phyloP scores from a whole-genome alignment of 2,329 filamentous ascomycete genomes.

The Ceratocystis cubensis region DNA sequence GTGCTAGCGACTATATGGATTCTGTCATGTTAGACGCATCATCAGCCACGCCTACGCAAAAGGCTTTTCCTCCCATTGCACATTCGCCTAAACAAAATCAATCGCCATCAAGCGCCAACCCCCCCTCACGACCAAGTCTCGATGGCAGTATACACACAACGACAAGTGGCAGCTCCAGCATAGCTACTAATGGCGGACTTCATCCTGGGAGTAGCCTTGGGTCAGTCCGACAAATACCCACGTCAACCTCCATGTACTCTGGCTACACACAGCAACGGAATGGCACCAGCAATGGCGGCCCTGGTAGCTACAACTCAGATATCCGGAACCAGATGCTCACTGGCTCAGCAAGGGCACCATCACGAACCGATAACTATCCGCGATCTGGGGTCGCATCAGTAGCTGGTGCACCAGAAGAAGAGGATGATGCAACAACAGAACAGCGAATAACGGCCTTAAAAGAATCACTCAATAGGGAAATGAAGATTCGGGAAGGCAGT shows the following conservation, averaged over 20 bases:
- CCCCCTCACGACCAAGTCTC: slow-evolving; percentile 23
- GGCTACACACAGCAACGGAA: slow-evolving; percentile 25
- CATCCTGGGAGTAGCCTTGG: slow-evolving; percentile 45
- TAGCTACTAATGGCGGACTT: slow-evolving; percentile 31
- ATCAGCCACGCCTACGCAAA: slow-evolving; percentile 42
- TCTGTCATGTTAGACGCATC: slow-evolving; percentile 38
- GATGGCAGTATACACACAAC: slow-evolving; percentile 43
- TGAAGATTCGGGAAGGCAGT: slow-evolving; percentile 95
- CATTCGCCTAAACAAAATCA: slow-evolving; percentile 24
- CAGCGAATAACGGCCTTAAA: slow-evolving; percentile 62
- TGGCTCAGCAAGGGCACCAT: slow-evolving; percentile 44
- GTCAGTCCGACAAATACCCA: slow-evolving; percentile 38
- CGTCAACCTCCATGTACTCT: slow-evolving; percentile 53
- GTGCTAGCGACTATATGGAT: slow-evolving; percentile 5
- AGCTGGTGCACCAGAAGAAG: slow-evolving; percentile 40
- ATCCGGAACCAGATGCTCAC: slow-evolving; percentile 59
- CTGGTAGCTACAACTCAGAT: slow-evolving; percentile 83
- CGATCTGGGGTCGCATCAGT: slow-evolving; percentile 16
- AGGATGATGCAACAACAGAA: slow-evolving; percentile 46
- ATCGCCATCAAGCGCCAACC: slow-evolving; percentile 31
- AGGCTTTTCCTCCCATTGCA: slow-evolving; percentile 31
- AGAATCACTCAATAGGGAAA: slow-evolving; percentile 83
- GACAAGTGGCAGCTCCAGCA: slow-evolving; percentile 31
- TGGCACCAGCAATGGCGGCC: slow-evolving; percentile 35
- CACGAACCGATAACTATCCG: slow-evolving; percentile 38